Percentiles rank a stretch among this genome's conserved stretches.
These are phyloP conservation scores for Rhynchosporium agropyri DNA, from an alignment of 2,329 filamentous ascomycete genomes.

Conservation along the genomic window DNA sequence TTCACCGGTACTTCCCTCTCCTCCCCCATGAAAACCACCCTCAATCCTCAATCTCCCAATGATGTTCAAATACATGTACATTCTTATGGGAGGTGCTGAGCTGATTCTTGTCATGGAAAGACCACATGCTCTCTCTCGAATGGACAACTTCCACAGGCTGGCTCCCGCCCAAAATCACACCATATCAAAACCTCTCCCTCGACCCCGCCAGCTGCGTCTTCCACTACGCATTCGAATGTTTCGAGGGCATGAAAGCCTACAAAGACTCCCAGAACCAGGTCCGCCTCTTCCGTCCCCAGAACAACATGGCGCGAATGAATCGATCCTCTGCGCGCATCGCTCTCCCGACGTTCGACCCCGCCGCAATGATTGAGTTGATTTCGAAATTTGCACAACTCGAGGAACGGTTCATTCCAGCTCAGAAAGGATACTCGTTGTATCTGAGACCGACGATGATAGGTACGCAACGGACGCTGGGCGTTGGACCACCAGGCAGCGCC, in stretches of 20 bases:
- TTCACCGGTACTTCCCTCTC: conserved; percentile 71
- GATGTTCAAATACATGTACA: not conserved
- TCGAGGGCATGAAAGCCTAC: conserved; percentile 99
- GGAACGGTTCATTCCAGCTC: conserved; percentile 83
- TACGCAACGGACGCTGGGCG: conserved; percentile 90
- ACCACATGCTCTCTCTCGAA: conserved; percentile 96
- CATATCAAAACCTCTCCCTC: conserved; percentile 95
- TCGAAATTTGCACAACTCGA: conserved; percentile 79
- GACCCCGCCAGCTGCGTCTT: conserved; percentile 97
- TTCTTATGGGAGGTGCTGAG: too few relatives aligned
- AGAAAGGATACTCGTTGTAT: conserved; percentile 91
- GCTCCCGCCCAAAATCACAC: conserved; percentile 79
- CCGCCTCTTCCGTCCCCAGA: conserved; percentile 89
- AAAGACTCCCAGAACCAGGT: conserved; percentile 79
- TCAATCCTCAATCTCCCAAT: not conserved
- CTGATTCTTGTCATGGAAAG: conserved; percentile 49
- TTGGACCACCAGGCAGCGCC: conserved; percentile 88
- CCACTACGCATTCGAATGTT: conserved; percentile 97
- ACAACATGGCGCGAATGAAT: conserved; percentile 95
- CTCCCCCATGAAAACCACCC: not conserved
- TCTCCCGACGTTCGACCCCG: conserved; percentile 79
- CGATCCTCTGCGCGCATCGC: conserved; percentile 90
- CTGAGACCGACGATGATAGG: conserved; percentile 96
- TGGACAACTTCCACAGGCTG: conserved; percentile 80
- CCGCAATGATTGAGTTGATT: conserved; percentile 79